phyloP scores from a whole-genome alignment of 306 rosid genomes.

The apple (Malus domestica) region ASM211411v1 NC_041796.1:30548501-30549000 shows the following conservation, averaged over 20 bases:
- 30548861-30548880: too few relatives aligned
- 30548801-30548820: constrained; percentile 15
- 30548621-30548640: too few relatives aligned
- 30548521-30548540: constrained; percentile 41
- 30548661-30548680: neutral
- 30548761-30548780: constrained; percentile 18
- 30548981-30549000: constrained; percentile 31
- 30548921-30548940: constrained; percentile 21
- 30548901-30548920: constrained; percentile 16
- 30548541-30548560: neutral
- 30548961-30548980: constrained; percentile 19
- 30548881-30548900: too few relatives aligned
- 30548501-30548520: constrained; percentile 26
- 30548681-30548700: neutral
- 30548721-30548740: constrained; percentile 9
- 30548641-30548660: too few relatives aligned
- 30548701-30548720: neutral
- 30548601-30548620: too few relatives aligned
- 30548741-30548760: constrained; percentile 17
- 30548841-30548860: too few relatives aligned
- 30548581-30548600: too few relatives aligned
- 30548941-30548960: constrained; percentile 12
- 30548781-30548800: constrained; percentile 16
- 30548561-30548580: too few relatives aligned
- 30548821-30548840: too few relatives aligned